Evolutionary conservation across 768 basidiomycete genomes (phyloP), one percentile per base, ranked within the genome.

Genomic region (Kwoniella mangroviensis): DNA sequence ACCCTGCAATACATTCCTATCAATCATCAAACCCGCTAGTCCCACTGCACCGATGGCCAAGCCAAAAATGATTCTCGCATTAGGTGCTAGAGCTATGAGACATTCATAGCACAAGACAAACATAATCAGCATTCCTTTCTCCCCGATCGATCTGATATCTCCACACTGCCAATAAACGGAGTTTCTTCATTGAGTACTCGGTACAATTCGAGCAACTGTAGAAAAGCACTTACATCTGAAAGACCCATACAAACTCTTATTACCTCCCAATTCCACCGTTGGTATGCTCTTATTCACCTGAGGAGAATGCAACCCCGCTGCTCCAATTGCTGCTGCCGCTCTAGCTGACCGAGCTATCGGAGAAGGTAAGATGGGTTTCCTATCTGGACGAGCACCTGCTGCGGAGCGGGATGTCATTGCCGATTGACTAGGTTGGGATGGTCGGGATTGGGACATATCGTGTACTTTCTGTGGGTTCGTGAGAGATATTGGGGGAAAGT

Each of bases 1-100:
- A 40, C 64, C 68, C 26, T 63, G 68, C 40, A 69, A 61, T 4
- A 64, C 63, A 21, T 59, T 69, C 21, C 63, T 34, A 53, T 69
- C 68, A 42, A 63, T 19, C 61, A 69, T 57, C 55, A 69, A 51
- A 6, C 68, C 68, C 21, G 62, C 68, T 53, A 69, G 1, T 3
- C 62, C 68, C 11, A 69, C 56, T 24, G 49, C 28, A 22, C 68
- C 68, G 28, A 69, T 5, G 0, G 59, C 52, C 11, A 64, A 1
- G 19, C 68, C 68, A 21, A 69, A 69, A 10, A 57, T 6, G 1
- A 69, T 69, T 4, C 68, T 52, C n/a, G 68, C 52, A n/a, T 58
- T 57, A 0, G 53, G 54, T 19, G n/a, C 42, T 5, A 69, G 62
- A 6, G 68, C 68, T 69, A 63, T 63, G 1, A 28, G 6, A 28